phyloP scores from a whole-genome alignment of 2,329 filamentous ascomycete genomes.

The Tolypocladium ovalisporum region DNA sequence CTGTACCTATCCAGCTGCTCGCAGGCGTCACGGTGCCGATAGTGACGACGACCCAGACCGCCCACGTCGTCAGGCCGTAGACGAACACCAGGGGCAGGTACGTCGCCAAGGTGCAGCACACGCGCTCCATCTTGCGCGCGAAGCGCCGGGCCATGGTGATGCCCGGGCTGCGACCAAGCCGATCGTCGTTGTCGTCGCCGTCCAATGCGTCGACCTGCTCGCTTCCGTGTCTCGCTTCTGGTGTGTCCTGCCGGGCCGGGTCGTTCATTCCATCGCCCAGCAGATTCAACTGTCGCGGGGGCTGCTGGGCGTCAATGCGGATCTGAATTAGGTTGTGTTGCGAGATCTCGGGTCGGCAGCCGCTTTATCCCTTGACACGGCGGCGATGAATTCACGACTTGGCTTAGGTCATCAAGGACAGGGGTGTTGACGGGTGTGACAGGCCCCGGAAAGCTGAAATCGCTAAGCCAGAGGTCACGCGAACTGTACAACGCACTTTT shows the following conservation, averaged over 20 bases:
- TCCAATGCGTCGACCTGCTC: constrained; percentile 5
- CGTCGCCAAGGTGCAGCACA: constrained; percentile 66
- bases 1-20: constrained; percentile 45
- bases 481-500: not conserved
- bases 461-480: not conserved
- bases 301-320: not conserved
- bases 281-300: not conserved
- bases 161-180: constrained; percentile 4
- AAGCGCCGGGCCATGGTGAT: constrained; percentile 45
- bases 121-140: constrained; percentile 64
- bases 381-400: not conserved
- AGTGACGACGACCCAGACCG: constrained; percentile 71
- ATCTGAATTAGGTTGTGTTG: not conserved
- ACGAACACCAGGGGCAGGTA: constrained; percentile 88
- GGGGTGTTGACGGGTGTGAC: no score
- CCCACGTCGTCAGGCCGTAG: constrained; percentile 86
- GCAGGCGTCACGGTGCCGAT: constrained; percentile 51
- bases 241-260: not conserved
- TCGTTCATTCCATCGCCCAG: not conserved
- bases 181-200: constrained; percentile 5
- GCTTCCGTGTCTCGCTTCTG: not conserved
- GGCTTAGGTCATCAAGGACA: constrained; percentile 15
- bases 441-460: not conserved
- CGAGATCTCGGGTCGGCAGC: not conserved
- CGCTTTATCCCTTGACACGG: not conserved